These are phyloP conservation scores for Lagerstroemia fauriei DNA, from an alignment of 441 rosid genomes.

Conservation along the genomic window DNA sequence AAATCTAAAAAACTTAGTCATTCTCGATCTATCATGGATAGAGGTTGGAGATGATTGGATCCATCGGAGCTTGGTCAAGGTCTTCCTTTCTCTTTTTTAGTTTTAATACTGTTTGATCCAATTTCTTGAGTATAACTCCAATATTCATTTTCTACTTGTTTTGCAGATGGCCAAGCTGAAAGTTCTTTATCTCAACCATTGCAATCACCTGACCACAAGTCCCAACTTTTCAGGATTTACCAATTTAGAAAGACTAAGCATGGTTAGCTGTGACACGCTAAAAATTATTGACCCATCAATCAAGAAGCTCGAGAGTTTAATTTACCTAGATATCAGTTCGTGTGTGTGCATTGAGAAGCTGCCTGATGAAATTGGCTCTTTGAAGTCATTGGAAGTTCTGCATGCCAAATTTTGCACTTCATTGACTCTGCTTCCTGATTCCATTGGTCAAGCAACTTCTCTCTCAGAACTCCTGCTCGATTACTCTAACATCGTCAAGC, in stretches of 20 bases:
- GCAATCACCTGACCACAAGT: not conserved
- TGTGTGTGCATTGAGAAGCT: not conserved
- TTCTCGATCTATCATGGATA: not conserved
- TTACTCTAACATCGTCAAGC: not conserved
- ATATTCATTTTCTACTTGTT: not conserved
- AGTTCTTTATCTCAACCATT: constrained; percentile 8
- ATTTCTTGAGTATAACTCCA: not conserved
- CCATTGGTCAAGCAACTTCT: not conserved
- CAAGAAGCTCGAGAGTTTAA: constrained; percentile 5
- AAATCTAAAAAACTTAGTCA: not conserved
- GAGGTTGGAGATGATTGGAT: constrained; percentile 6
- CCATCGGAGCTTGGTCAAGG: not conserved
- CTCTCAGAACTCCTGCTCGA: not conserved
- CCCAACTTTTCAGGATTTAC: not conserved
- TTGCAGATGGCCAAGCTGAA: constrained; percentile 11
- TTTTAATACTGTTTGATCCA: not conserved
- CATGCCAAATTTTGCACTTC: not conserved
- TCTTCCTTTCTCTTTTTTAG: not conserved
- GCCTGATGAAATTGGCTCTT: not conserved
- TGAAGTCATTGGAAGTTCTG: not conserved
- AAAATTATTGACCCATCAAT: not conserved
- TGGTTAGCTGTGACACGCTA: not conserved
- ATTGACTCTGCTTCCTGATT: not conserved
- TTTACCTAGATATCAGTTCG: constrained; percentile 2
- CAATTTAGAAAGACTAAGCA: not conserved